A percentile compares a stretch with the other conserved stretches of the same genome.
phyloP scores from a whole-genome alignment of 148 eudicot genomes.

The Camellia lanceoleosa region DNA sequence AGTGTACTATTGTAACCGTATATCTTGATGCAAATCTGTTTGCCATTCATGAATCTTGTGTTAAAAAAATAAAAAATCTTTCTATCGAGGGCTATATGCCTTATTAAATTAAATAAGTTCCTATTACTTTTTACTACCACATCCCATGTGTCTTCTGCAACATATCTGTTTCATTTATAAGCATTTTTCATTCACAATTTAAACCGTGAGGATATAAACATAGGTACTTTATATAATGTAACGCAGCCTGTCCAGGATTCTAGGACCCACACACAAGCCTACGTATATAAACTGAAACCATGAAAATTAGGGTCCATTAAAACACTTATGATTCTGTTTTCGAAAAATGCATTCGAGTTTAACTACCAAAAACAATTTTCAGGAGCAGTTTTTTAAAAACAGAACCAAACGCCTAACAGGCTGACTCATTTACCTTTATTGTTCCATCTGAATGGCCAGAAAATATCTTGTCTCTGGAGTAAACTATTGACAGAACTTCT shows the following conservation, averaged over 20 bases:
- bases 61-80: no score
- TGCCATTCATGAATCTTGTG: no score
- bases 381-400: no score
- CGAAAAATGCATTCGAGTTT: no score
- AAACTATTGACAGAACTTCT: constrained; percentile 38
- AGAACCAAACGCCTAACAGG: background rate
- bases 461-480: constrained; percentile 39
- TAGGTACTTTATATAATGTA: background rate
- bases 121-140: no score
- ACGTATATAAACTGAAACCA: background rate
- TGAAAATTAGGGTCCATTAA: background rate
- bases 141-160: background rate
- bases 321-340: background rate
- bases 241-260: background rate
- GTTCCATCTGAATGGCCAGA: constrained; percentile 61
- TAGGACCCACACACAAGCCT: background rate
- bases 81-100: background rate
- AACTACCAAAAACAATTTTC: no score
- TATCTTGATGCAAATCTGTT: background rate
- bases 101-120: no score
- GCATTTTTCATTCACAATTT: background rate
- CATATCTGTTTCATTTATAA: background rate
- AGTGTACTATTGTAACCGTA: background rate
- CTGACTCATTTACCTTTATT: constrained; percentile 30
- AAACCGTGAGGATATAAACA: background rate